phyloP scores from a whole-genome alignment of 116 monocot species.

The Cymodocea nodosa region DNA sequence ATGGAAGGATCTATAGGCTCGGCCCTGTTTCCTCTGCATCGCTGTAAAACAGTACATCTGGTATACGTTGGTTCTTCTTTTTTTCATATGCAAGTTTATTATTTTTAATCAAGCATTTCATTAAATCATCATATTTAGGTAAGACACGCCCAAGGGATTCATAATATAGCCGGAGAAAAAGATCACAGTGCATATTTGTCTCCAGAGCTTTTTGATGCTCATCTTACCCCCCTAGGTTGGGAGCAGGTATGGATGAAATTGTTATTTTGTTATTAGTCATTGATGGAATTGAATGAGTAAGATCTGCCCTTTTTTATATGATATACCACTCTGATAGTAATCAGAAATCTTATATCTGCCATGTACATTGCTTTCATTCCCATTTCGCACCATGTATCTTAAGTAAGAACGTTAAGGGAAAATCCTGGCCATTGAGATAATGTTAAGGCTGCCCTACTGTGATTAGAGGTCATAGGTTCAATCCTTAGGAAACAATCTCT shows the following conservation, averaged over 20 bases:
- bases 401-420: too few relatives aligned
- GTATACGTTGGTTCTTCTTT: conserved; percentile 19
- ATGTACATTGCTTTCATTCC: too few relatives aligned
- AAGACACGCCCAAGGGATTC: conserved; percentile 84
- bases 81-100: not conserved
- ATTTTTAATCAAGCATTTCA: not conserved
- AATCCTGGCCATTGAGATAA: too few relatives aligned
- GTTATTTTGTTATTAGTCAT: too few relatives aligned
- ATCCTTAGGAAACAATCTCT: too few relatives aligned
- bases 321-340: too few relatives aligned
- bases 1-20: conserved; percentile 47
- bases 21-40: conserved; percentile 62
- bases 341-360: too few relatives aligned
- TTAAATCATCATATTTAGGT: conserved; percentile 33
- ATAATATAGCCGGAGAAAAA: conserved; percentile 86
- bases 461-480: too few relatives aligned
- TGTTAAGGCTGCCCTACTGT: too few relatives aligned
- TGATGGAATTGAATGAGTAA: too few relatives aligned
- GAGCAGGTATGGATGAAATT: conserved; percentile 34
- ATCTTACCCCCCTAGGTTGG: conserved; percentile 79
- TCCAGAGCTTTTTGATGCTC: conserved; percentile 75
- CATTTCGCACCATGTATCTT: too few relatives aligned
- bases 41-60: conserved; percentile 85
- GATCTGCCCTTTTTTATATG: too few relatives aligned
- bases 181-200: conserved; percentile 55